phyloP scores from a whole-genome alignment of 2,329 filamentous ascomycete genomes.

The Neurospora crassa region DNA sequence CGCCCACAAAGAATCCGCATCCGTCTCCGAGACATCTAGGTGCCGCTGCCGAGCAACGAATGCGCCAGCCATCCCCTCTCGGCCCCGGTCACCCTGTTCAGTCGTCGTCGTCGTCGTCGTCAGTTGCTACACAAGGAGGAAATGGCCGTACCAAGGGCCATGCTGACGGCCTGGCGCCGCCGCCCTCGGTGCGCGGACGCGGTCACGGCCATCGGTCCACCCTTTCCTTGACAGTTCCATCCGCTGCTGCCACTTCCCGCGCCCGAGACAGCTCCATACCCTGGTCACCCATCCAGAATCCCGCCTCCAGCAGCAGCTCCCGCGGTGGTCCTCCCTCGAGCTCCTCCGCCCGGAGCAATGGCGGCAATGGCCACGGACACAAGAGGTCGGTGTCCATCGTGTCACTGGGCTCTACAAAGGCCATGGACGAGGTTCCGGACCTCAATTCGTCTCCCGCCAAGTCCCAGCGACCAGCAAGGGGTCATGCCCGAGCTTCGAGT shows the following conservation, averaged over 20 bases:
- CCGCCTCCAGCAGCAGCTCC: neutral
- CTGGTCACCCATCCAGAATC: conserved; percentile 28
- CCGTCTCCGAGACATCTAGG: conserved; percentile 20
- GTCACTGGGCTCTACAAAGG: conserved; percentile 55
- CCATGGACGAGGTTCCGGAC: conserved; percentile 34
- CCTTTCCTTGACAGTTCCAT: conserved; percentile 51
- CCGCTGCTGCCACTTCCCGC: conserved; percentile 29
- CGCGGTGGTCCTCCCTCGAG: conserved; percentile 5
- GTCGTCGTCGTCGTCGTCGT: neutral
- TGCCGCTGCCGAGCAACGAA: conserved; percentile 27
- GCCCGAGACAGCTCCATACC: conserved; percentile 38
- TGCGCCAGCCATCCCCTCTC: conserved; percentile 33
- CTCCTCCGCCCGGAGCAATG: neutral
- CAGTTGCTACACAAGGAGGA: conserved; percentile 10
- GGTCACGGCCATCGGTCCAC: conserved; percentile 52
- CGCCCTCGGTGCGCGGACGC: conserved; percentile 27
- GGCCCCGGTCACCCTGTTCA: conserved; percentile 14
- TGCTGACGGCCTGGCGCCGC: conserved; percentile 35
- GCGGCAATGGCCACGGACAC: conserved; percentile 45
- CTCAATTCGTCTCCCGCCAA: conserved; percentile 25
- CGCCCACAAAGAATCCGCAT: conserved; percentile 13
- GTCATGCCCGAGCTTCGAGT: conserved; percentile 72
- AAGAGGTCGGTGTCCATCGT: conserved; percentile 75
- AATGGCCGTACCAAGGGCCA: conserved; percentile 27
- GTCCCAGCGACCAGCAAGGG: conserved; percentile 44